A percentile compares a stretch with the other conserved stretches of the same genome.
Evolutionary conservation across 2,329 filamentous ascomycete species (phyloP).

Genomic region (Tolypocladium album): DNA sequence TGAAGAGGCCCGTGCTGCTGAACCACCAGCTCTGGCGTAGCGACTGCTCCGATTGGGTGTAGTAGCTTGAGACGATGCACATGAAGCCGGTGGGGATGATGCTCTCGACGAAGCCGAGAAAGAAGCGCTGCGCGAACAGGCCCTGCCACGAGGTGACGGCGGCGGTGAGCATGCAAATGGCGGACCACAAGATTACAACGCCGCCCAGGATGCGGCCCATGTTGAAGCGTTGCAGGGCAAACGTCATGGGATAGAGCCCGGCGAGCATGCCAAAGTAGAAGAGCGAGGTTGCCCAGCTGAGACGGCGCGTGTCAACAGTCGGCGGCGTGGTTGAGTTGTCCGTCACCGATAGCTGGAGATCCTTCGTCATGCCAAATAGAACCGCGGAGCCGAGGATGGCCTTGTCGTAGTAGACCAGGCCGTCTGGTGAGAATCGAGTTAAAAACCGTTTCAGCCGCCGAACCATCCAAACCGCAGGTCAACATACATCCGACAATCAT

Average conservation of each 20-base stretch:
- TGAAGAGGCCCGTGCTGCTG: slow-evolving; percentile 46
- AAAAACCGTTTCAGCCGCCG: too few relatives aligned
- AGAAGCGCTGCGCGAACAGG: slow-evolving; percentile 56
- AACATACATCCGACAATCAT: slow-evolving; percentile 45
- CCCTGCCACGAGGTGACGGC: slow-evolving; percentile 53
- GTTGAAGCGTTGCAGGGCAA: slow-evolving; percentile 56
- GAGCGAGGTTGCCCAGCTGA: slow-evolving; percentile 67
- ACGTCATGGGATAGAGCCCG: slow-evolving; percentile 64
- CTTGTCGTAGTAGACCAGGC: slow-evolving; percentile 37
- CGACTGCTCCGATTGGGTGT: slow-evolving; percentile 55
- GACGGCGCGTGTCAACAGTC: slow-evolving; percentile 52
- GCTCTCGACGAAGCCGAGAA: slow-evolving; percentile 51
- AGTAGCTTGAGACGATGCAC: slow-evolving; percentile 50
- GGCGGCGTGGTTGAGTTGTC: slow-evolving; percentile 33
- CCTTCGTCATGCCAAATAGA: slow-evolving; percentile 66
- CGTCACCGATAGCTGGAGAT: slow-evolving; percentile 49
- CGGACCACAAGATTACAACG: slow-evolving; percentile 55
- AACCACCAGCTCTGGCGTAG: slow-evolving; percentile 60
- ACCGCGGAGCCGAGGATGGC: slow-evolving; percentile 64
- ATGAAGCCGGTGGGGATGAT: slow-evolving; percentile 58
- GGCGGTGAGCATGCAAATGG: slow-evolving; percentile 58
- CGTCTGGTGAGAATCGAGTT: slow-evolving; percentile 14
- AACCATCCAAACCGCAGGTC: background rate
- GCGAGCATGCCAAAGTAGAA: slow-evolving; percentile 76
- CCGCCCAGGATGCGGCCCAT: slow-evolving; percentile 52